phyloP scores from a whole-genome alignment of 2,329 filamentous ascomycete genomes.

The Cercospora zeina region DNA sequence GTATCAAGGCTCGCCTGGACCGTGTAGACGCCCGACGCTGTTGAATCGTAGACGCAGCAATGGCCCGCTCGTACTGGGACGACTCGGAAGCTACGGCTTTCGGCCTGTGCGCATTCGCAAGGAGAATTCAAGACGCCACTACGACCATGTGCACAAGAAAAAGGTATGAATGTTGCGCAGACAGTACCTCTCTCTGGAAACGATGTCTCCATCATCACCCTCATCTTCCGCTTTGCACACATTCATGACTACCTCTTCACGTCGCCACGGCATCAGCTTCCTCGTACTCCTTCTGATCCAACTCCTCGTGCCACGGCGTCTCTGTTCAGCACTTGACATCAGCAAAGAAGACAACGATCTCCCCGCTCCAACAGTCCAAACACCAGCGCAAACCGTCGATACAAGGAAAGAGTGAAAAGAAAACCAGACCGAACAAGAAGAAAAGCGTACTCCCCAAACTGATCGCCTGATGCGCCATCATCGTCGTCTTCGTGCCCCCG shows the following conservation, averaged over 20 bases:
- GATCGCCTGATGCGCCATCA: constrained; percentile 47
- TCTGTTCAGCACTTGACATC: constrained; percentile 24
- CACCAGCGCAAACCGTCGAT: background rate
- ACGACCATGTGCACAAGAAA: too few relatives aligned
- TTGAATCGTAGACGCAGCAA: background rate
- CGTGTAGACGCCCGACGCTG: background rate
- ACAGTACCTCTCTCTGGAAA: too few relatives aligned
- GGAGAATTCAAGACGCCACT: too few relatives aligned
- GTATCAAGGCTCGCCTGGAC: background rate
- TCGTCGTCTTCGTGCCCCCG: constrained; percentile 45
- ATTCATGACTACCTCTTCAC: background rate
- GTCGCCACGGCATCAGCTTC: constrained; percentile 31
- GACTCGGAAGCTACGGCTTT: too few relatives aligned
- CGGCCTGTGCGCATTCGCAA: too few relatives aligned
- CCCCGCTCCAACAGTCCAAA: too few relatives aligned
- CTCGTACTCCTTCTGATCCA: constrained; percentile 44
- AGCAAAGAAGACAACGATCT: too few relatives aligned
- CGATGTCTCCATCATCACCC: too few relatives aligned
- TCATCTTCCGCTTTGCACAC: background rate
- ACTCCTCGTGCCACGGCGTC: constrained; percentile 43
- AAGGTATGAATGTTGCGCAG: too few relatives aligned
- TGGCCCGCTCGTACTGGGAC: too few relatives aligned
- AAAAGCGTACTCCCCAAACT: constrained; percentile 39
- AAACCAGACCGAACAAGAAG: background rate
- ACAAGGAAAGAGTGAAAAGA: background rate